These are phyloP conservation scores for Talaromyces sp. DNA, from an alignment of 2,329 filamentous ascomycete species.

Conservation along the genomic window DNA sequence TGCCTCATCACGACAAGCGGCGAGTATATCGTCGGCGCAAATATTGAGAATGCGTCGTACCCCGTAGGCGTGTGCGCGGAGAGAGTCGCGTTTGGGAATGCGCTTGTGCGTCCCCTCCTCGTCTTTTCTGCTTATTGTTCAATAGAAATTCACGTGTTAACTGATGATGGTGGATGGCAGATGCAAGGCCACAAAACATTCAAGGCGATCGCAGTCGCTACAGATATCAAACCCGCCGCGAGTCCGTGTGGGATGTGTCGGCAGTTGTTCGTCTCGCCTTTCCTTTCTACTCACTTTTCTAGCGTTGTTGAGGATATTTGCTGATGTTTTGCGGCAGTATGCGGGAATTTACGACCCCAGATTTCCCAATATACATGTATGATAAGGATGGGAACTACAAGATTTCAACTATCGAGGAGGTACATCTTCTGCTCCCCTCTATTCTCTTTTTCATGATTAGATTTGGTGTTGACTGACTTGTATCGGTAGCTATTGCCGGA, in stretches of 20 bases:
- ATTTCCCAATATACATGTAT: constrained; percentile 85
- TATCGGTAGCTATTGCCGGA: constrained; percentile 14
- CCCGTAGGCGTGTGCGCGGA: constrained; percentile 96
- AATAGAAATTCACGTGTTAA: not conserved
- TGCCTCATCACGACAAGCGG: constrained; percentile 64
- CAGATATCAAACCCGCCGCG: constrained; percentile 65
- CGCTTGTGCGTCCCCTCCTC: constrained; percentile 51
- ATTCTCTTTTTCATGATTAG: not conserved
- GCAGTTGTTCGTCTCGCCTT: constrained; percentile 62
- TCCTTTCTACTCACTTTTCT: not conserved
- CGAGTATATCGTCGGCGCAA: constrained; percentile 68
- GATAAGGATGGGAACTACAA: constrained; percentile 68
- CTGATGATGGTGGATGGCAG: constrained; percentile 20
- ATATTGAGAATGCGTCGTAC: constrained; percentile 90
- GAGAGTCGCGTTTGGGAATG: constrained; percentile 79
- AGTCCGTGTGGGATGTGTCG: constrained; percentile 93
- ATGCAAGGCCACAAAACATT: constrained; percentile 54
- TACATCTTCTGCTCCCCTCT: constrained; percentile 20
- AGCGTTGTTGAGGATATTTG: not conserved
- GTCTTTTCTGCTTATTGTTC: too few species aligned
- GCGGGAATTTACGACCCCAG: constrained; percentile 68
- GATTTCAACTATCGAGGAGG: constrained; percentile 39
- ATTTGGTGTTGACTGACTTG: not conserved
- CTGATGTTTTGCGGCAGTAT: constrained; percentile 44
- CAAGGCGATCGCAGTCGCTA: constrained; percentile 79